Evolutionary conservation across 2,329 filamentous ascomycete species (phyloP).

Genomic region (Colletotrichum sidae): DNA sequence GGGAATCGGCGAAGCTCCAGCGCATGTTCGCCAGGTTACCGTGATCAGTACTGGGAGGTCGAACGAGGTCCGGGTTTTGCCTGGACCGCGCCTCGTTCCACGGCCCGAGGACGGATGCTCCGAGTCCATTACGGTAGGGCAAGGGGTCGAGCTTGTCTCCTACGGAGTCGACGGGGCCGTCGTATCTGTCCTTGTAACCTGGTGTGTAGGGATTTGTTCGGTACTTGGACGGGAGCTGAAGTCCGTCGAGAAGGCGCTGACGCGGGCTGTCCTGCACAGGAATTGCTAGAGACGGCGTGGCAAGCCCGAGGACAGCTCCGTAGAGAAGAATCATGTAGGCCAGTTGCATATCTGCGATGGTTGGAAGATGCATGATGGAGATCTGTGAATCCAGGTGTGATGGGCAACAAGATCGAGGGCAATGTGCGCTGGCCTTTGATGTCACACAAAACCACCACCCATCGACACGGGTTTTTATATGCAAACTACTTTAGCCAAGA

Average conservation of each 20-base stretch:
- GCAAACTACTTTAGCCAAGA: background rate
- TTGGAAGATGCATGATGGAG: constrained; percentile 17
- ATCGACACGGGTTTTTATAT: constrained; percentile 20
- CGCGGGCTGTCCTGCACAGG: too few species aligned
- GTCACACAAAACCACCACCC: too few species aligned
- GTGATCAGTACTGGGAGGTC: constrained; percentile 79
- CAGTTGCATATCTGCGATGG: too few species aligned
- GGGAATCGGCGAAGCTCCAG: constrained; percentile 77
- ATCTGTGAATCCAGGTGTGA: background rate
- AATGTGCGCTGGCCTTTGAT: too few species aligned
- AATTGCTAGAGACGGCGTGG: too few species aligned
- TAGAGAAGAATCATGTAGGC: too few species aligned
- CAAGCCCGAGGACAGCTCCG: too few species aligned
- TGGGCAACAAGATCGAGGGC: background rate
- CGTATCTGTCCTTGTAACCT: constrained; percentile 69
- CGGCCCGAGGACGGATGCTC: constrained; percentile 75
- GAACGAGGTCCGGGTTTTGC: constrained; percentile 77
- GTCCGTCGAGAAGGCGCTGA: too few species aligned
- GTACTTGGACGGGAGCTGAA: constrained; percentile 47
- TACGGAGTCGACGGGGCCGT: constrained; percentile 70
- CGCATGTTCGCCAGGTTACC: constrained; percentile 78
- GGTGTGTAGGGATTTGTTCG: constrained; percentile 68
- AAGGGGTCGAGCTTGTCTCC: constrained; percentile 71
- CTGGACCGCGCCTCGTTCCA: constrained; percentile 76
- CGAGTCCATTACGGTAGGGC: constrained; percentile 73